Conservation (phyloP, 768 basidiomycete genomes). For the Tubosaeta sp. region DNA sequence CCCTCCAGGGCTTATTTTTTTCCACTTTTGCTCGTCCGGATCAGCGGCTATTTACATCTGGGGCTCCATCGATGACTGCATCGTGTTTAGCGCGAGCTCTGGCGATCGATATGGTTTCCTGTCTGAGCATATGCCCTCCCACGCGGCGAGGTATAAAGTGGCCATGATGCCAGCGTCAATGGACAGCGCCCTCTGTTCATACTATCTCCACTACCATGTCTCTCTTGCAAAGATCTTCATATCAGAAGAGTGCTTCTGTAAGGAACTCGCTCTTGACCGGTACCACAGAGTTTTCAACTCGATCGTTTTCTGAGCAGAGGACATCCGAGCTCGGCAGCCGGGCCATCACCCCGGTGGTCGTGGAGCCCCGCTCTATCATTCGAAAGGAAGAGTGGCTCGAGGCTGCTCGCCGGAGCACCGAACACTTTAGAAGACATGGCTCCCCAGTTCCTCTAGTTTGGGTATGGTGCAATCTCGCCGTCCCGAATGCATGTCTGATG, state of each 20-base stretch:
- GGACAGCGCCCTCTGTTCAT: background rate
- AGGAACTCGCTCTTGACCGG: constrained; percentile 10
- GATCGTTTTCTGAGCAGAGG: constrained; percentile 8
- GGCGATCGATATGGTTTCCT: constrained; percentile 6
- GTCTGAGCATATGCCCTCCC: background rate
- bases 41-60: background rate
- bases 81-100: constrained; percentile 10
- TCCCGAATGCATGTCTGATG: background rate
- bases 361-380: constrained; percentile 14
- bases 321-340: constrained; percentile 17
- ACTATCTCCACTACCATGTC: constrained; percentile 14
- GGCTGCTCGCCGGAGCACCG: constrained; percentile 27
- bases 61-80: constrained; percentile 12
- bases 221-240: constrained; percentile 9
- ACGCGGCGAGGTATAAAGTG: constrained; percentile 15
- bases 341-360: constrained; percentile 9
- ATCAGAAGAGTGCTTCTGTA: constrained; percentile 7
- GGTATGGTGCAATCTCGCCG: constrained; percentile 12
- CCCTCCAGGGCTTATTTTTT: constrained; percentile 1
- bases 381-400: constrained; percentile 29
- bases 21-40: constrained; percentile 7
- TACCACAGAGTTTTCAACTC: constrained; percentile 6
- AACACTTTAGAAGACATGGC: constrained; percentile 25
- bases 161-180: background rate
- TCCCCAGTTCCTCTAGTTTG: constrained; percentile 31